phyloP scores from a whole-genome alignment of 768 basidiomycete genomes.

The Lentinula sp. region DNA sequence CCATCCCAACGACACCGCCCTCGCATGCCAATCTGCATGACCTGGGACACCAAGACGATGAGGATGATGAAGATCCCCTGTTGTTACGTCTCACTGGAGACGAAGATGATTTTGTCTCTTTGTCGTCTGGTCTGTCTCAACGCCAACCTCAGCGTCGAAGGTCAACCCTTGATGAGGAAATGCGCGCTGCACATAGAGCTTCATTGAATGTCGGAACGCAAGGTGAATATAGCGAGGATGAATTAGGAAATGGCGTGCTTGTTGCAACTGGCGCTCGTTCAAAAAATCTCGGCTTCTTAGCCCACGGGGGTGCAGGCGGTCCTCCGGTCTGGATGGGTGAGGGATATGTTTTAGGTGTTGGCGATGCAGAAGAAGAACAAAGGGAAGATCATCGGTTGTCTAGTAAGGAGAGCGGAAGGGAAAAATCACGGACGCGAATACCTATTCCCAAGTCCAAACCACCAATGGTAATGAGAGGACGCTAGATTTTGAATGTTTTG shows the following conservation, averaged over 20 bases:
- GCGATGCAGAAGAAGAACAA: constrained; percentile 21
- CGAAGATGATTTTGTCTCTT: background rate
- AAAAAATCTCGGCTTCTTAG: constrained; percentile 56
- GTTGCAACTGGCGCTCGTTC: constrained; percentile 50
- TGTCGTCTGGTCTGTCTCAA: background rate
- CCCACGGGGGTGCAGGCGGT: constrained; percentile 72
- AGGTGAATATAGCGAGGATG: constrained; percentile 25
- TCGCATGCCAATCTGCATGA: constrained; percentile 6
- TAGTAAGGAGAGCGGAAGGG: background rate
- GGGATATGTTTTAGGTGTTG: constrained; percentile 58
- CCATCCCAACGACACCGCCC: constrained; percentile 15
- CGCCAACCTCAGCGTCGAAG: constrained; percentile 19
- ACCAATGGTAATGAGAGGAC: background rate
- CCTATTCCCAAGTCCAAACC: background rate
- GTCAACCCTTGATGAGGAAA: constrained; percentile 63
- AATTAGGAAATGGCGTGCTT: constrained; percentile 45
- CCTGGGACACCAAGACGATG: constrained; percentile 18
- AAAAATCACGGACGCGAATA: background rate
- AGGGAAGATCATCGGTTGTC: background rate
- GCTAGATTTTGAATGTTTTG: background rate
- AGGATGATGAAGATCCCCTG: constrained; percentile 30
- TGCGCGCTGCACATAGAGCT: constrained; percentile 35
- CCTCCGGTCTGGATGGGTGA: constrained; percentile 64
- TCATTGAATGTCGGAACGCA: background rate
- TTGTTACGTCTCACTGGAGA: constrained; percentile 22